Evolutionary conservation across 1,139 yeast genomes (phyloP), one percentile per base, ranked within the genome.

Genomic region (Cylindricascospora bacillispora): DNA sequence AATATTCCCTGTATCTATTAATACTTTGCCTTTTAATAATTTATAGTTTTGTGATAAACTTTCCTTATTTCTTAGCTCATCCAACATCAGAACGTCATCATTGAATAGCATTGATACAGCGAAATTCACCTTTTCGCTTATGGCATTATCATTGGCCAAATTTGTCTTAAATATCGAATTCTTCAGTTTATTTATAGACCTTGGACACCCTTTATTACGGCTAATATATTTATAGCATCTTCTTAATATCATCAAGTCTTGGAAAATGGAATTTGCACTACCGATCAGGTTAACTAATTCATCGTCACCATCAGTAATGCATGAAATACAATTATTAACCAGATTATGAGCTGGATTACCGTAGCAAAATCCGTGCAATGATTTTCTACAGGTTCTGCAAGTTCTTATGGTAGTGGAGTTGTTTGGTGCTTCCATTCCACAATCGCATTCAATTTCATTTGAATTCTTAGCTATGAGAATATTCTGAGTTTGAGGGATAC

Each of bases 281-380:
- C 46, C 45, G 6, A 50, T 26, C 1, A 39, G 25, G 3, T 34
- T 31, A 3, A 53, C 48, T n/a, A n/a, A n/a, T n/a, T n/a, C n/a
- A 18, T 18, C 10, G 10, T 18, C 21, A 7, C 21, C 21, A n/a
- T n/a, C n/a, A 14, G 47, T 36, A 5, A 42, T 36, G 29, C 62
- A 58, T 1, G 45, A 23, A 18, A 48, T 39, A 26, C 62, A 58
- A 9, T 27, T 31, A 1, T 40, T 35, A 6, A 41, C 18, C 10
- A 27, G 24, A 4, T 33, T 11, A n/a, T 35, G 24, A 13, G 20
- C 24, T 11, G 16, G 18, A 22, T 45, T 44, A 2, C 51, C 57
- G 32, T 57, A 57, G 29, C 62, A 58, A 5, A 42, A 28, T 1
- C 49, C 43, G 33, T 57, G 62, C 9, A 54, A 41, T 10, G 24